Evolutionary conservation across 2,329 filamentous ascomycete species (phyloP), one percentile per base, ranked within the genome.

Genomic region (Nigrograna mackinnonii): DNA sequence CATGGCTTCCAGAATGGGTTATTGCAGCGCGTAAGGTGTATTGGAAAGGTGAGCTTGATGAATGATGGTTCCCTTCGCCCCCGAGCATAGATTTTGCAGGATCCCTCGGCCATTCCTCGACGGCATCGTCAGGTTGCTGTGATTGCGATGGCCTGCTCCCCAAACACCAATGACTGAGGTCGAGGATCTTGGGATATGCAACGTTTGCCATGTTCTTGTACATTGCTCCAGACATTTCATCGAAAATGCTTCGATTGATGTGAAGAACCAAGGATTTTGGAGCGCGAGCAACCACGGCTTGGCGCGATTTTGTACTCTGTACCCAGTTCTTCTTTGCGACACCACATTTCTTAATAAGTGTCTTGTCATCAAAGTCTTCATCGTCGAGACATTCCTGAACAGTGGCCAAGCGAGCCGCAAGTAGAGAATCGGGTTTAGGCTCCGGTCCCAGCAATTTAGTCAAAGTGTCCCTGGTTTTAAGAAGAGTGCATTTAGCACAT

Each of bases 201-300:
- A 99, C 87, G 0, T 79, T 77, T 0, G 91, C 87, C 22, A 83
- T 82, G 56, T 97, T 97, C 69, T 97, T 97, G 60, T 81, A 84
- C 67, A 91, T 82, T 46, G 82, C 75, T 4, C 90, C 89, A 0
- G 89, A 95, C 37, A 75, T 77, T 52, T 95, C 90, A 56, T 96
- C 87, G 57, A 96, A 97, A 0, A 94, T 81, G 37, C 91, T 96
- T 30, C 94, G 83, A 60, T 97, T 96, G 64, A 97, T 80, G 64
- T 99, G 94, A 6, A 97, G 77, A 0, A 85, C 87, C 12, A 99
- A 74, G 42, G 87, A 89, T 49, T 84, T 83, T 1, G 94, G 94
- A 1, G 91, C 80, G 21, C 91, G 79, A 3, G 88, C 91, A 53
- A 99, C 81, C 11, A 92, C 89, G 7, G 88, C 86, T 64, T 97